A percentile compares a stretch with the other conserved stretches of the same genome.
phyloP scores from a whole-genome alignment of 192 early-diverging fungal genomes.

The Lunasporangiospora selenospora region DNA sequence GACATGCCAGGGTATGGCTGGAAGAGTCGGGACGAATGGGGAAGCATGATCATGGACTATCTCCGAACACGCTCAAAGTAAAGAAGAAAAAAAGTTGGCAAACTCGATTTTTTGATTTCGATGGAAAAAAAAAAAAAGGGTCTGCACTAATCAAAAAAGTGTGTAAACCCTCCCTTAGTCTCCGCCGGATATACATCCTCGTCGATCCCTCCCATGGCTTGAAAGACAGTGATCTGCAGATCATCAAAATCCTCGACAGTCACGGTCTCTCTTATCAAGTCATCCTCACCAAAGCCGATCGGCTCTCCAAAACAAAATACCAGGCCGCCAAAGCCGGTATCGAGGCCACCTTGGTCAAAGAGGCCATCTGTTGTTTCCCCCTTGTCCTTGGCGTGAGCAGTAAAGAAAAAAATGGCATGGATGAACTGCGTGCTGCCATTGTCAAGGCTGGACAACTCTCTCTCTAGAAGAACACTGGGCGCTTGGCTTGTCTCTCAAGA shows the following conservation, averaged over 20 bases:
- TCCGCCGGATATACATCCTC: slow-evolving; percentile 54
- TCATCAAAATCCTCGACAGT: slow-evolving; percentile 52
- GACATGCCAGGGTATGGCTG: slow-evolving; percentile 68
- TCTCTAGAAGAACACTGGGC: neutral
- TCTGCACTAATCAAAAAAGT: too few relatives aligned
- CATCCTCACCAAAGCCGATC: slow-evolving; percentile 57
- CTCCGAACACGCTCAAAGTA: slow-evolving; percentile 52
- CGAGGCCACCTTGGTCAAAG: slow-evolving; percentile 47
- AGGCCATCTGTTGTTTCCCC: slow-evolving; percentile 59
- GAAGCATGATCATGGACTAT: slow-evolving; percentile 55
- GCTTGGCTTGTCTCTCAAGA: neutral
- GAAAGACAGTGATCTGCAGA: slow-evolving; percentile 52
- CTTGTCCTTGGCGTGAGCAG: slow-evolving; percentile 50
- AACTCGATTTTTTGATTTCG: neutral
- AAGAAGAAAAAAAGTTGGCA: neutral
- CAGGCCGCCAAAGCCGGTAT: slow-evolving; percentile 41
- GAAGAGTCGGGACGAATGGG: slow-evolving; percentile 60
- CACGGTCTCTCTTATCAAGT: slow-evolving; percentile 56
- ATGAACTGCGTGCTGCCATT: slow-evolving; percentile 40
- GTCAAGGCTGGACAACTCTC: slow-evolving; percentile 34
- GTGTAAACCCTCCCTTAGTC: slow-evolving; percentile 25
- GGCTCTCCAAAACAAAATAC: slow-evolving; percentile 46
- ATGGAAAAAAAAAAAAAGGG: too few relatives aligned
- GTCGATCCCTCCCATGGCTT: slow-evolving; percentile 54
- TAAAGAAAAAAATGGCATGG: slow-evolving; percentile 36